Conservation (phyloP, 345 rosid genomes). For the Reutealis trisperma region DNA sequence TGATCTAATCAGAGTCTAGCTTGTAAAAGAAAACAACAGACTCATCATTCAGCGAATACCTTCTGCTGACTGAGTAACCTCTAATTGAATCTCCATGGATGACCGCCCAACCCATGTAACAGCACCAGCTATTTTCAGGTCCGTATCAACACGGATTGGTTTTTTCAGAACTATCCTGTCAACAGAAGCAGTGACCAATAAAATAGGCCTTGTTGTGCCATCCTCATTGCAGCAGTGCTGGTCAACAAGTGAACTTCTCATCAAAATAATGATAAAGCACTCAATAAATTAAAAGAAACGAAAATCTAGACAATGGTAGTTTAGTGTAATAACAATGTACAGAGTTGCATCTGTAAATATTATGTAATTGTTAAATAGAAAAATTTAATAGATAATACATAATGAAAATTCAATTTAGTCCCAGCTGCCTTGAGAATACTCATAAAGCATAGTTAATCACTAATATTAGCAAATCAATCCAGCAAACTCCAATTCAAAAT, state of each 20-base stretch:
- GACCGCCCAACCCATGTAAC: conserved; percentile 94
- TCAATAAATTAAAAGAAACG: neutral
- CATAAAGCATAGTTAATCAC: neutral
- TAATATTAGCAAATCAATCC: neutral
- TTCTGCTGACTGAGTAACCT: conserved; percentile 58
- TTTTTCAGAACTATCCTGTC: conserved; percentile 71
- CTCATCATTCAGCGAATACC: conserved; percentile 34
- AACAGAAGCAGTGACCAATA: conserved; percentile 90
- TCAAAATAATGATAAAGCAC: neutral
- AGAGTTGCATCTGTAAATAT: neutral
- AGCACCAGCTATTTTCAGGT: conserved; percentile 63
- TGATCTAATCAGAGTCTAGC: neutral
- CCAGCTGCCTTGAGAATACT: neutral
- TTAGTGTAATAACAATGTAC: neutral
- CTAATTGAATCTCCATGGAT: conserved; percentile 83
- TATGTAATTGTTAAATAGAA: neutral
- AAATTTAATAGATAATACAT: neutral
- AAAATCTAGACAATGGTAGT: neutral
- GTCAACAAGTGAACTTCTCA: conserved; percentile 10
- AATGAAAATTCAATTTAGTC: conserved; percentile 10
- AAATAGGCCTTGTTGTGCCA: conserved; percentile 56
- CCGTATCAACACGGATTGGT: conserved; percentile 58
- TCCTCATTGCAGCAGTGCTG: conserved; percentile 71
- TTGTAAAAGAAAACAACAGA: neutral
- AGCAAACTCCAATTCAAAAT: neutral